Evolutionary conservation across 768 basidiomycete species (phyloP).

Genomic region (Dendrothele bispora): DNA sequence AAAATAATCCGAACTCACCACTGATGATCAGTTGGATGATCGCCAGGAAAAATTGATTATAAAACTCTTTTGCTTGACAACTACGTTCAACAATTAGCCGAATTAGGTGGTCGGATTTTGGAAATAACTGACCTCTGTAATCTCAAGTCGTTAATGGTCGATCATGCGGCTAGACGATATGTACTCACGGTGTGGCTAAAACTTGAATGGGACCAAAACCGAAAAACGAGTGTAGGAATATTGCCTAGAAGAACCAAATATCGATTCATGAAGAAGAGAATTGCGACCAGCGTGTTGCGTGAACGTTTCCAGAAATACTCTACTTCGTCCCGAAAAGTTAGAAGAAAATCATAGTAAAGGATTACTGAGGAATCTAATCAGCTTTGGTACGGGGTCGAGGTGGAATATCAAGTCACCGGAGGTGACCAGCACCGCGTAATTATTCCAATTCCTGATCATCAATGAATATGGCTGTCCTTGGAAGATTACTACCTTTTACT

Average conservation of each 20-base stretch:
- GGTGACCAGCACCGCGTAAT: too few relatives aligned
- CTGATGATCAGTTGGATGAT: slow-evolving; percentile 1
- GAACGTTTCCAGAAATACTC: slow-evolving; percentile 4
- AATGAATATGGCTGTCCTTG: too few relatives aligned
- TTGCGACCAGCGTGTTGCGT: not conserved
- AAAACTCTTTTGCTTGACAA: not conserved
- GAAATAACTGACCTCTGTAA: too few relatives aligned
- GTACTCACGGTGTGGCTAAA: not conserved
- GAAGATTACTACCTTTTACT: too few relatives aligned
- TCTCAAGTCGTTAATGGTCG: not conserved
- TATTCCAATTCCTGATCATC: too few relatives aligned
- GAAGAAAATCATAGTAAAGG: slow-evolving; percentile 4
- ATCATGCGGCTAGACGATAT: not conserved
- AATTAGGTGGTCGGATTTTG: not conserved
- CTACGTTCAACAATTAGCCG: too few relatives aligned
- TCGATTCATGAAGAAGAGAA: slow-evolving; percentile 7
- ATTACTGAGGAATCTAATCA: not conserved
- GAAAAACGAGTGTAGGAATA: slow-evolving; percentile 1
- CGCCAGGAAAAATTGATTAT: not conserved
- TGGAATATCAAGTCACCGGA: too few relatives aligned
- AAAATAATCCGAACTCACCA: not conserved
- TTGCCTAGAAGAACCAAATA: slow-evolving; percentile 5
- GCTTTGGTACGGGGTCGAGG: too few relatives aligned
- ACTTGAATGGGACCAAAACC: not conserved
- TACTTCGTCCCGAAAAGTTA: slow-evolving; percentile 1